Percentiles rank a stretch among this genome's conserved stretches.
These are phyloP conservation scores for Inga leiocalycina DNA, from an alignment of 306 rosid genomes.

Conservation along the genomic window DNA sequence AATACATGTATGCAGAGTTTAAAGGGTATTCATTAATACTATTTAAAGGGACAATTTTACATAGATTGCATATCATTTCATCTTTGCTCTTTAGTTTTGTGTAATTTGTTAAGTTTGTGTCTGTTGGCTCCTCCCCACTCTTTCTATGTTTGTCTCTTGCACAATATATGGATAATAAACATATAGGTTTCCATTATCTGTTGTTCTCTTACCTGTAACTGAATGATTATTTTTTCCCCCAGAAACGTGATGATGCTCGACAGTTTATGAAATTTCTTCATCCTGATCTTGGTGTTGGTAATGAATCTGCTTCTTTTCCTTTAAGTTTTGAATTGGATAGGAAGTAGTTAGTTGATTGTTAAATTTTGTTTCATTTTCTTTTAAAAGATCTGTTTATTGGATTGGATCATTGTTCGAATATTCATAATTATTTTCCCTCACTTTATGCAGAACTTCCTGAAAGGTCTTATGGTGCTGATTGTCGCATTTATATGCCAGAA, in stretches of 20 bases:
- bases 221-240: constrained; percentile 29
- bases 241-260: constrained; percentile 86
- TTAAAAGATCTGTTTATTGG: constrained; percentile 17
- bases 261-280: constrained; percentile 81
- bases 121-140: not conserved
- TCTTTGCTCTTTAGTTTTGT: constrained; percentile 15
- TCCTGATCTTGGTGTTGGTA: constrained; percentile 82
- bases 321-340: not conserved
- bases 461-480: constrained; percentile 95
- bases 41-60: not conserved
- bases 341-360: constrained; percentile 15
- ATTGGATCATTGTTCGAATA: constrained; percentile 11
- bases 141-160: constrained; percentile 5
- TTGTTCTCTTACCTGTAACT: constrained; percentile 21
- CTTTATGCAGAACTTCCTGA: constrained; percentile 87
- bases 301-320: constrained; percentile 32
- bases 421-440: constrained; percentile 31
- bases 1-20: not conserved
- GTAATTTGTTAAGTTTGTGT: not conserved
- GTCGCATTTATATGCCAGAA: constrained; percentile 90
- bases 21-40: not conserved
- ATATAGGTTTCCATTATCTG: constrained; percentile 1
- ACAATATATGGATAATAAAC: not conserved
- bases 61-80: not conserved
- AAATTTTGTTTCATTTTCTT: not conserved